Conservation (phyloP, 495 filamentous ascomycete species). For the Cairneyella variabilis region DNA sequence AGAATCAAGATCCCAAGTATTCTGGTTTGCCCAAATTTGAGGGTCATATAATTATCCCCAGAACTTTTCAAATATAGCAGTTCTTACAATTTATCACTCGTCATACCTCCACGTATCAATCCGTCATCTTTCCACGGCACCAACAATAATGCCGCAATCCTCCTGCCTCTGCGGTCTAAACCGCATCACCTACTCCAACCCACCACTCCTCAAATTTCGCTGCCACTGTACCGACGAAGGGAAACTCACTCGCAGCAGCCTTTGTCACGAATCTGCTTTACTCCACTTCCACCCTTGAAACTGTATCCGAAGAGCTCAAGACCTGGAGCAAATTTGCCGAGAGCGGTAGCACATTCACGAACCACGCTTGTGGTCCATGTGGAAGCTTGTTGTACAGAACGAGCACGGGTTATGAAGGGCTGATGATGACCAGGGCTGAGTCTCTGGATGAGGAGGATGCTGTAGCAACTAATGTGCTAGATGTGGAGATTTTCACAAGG, state of each 20-base stretch:
- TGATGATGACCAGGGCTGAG: too few species aligned
- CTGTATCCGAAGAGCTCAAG: background rate
- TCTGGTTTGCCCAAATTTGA: too few species aligned
- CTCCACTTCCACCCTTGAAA: background rate
- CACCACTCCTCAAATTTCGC: background rate
- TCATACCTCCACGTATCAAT: too few species aligned
- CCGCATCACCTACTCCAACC: background rate
- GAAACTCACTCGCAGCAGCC: background rate
- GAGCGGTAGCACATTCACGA: too few species aligned
- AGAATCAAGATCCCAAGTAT: too few species aligned
- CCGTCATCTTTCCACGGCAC: too few species aligned
- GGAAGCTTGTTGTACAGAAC: background rate
- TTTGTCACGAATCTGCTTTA: background rate
- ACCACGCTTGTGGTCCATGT: too few species aligned
- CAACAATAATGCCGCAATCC: conserved; percentile 6
- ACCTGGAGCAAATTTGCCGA: background rate
- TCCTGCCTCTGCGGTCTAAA: conserved; percentile 10
- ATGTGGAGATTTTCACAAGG: background rate
- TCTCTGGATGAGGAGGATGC: too few species aligned
- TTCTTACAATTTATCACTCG: too few species aligned
- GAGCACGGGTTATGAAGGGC: too few species aligned
- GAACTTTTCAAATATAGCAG: too few species aligned
- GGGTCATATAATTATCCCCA: too few species aligned
- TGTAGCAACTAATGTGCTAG: background rate
- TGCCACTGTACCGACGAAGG: background rate